These are phyloP conservation scores for Luvunga scandens DNA, from an alignment of 345 rosid genomes.

Conservation along the genomic window DNA sequence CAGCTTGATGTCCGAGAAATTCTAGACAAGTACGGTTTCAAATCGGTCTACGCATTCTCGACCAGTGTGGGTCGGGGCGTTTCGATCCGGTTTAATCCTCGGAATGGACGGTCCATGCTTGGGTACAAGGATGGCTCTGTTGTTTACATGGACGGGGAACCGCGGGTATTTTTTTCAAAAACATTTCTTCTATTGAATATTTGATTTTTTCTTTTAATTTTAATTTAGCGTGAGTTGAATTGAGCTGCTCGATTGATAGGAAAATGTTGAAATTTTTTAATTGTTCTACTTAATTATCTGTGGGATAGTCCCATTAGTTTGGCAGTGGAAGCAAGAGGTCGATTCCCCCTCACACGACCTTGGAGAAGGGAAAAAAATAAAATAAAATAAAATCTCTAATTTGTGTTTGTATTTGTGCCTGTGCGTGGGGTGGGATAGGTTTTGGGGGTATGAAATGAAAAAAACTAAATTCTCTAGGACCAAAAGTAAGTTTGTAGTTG, in stretches of 20 bases:
- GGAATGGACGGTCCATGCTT: conserved; percentile 79
- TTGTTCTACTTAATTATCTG: neutral
- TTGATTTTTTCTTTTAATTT: neutral
- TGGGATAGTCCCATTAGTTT: neutral
- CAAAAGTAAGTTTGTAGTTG: neutral
- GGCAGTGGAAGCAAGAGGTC: neutral
- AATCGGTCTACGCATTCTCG: conserved; percentile 76
- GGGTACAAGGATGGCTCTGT: conserved; percentile 72
- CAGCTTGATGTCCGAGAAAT: conserved; percentile 83
- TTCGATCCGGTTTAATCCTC: conserved; percentile 71
- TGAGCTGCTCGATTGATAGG: conserved; percentile 4
- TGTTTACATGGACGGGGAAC: conserved; percentile 82
- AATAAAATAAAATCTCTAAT: no score
- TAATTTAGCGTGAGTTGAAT: neutral
- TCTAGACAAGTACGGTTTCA: conserved; percentile 67
- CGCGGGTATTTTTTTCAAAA: conserved; percentile 39
- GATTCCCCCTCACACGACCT: no score
- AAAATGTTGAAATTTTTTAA: neutral
- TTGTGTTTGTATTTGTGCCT: no score
- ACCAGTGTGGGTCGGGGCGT: conserved; percentile 62
- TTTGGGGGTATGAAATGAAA: neutral
- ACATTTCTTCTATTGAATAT: neutral
- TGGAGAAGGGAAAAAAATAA: no score
- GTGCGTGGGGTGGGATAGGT: no score
- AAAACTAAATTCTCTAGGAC: neutral